Evolutionary conservation across 805 yeast genomes (phyloP), one percentile per base, ranked within the genome.

Genomic region (Yamadazyma philogaea): DNA sequence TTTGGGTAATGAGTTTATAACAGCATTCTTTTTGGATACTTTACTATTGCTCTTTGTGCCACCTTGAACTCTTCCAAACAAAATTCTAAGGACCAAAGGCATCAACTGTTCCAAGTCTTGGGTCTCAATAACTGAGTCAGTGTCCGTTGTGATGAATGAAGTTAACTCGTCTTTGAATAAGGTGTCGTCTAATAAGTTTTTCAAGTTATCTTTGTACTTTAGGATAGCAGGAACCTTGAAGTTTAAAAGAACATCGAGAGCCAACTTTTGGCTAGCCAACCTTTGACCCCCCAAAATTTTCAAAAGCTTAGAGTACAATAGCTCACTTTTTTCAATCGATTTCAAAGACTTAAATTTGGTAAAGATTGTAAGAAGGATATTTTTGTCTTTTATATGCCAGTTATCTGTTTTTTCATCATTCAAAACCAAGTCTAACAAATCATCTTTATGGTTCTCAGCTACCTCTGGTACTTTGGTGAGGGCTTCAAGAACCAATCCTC

Each of bases 21-120:
- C 82, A 7, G 93, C 87, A 52, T 72, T 74, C 48, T 87, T 84
- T 50, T 85, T 75, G 24, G 89, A 82, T 42, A 78, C 75, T 55
- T 86, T 86, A 21, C 81, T 76, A 45, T 87, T 88, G 58, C 85
- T 82, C 42, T 71, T 75, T 4, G 81, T 72, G 1, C 82, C 75
- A 8, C 73, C 72, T 61, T 87, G 95, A 7, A 89, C 87, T 44
- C 95, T 75, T 7, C 98, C 98, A 61, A 83, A 91, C 16, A 93
- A 66, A 19, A 93, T 82, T 50, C 96, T 68, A 37, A 89, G 57
- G 3, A 89, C 74, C 22, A 86, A 55, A 1, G 95, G 93, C 77
- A 88, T 77, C 2, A 91, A 72, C 1, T 48, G 60, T 2, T 59
- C 66, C 12, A 74, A 66, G 56, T 93, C 97, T 3, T 68, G 69